Evolutionary conservation across 768 basidiomycete genomes (phyloP).

Genomic region (Lentinus tigrinus): DNA sequence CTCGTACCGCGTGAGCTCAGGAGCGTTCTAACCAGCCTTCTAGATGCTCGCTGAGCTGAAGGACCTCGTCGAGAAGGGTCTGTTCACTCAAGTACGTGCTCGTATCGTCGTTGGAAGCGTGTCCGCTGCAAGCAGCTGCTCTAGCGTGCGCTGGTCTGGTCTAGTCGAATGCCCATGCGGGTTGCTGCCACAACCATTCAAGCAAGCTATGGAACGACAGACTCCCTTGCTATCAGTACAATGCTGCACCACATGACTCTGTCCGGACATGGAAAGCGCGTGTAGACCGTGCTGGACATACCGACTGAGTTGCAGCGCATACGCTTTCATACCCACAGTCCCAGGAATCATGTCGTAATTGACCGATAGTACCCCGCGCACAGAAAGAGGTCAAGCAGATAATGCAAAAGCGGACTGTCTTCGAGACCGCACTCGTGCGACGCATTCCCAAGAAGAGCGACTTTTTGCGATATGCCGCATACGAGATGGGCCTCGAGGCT

Average conservation of each 20-base stretch:
- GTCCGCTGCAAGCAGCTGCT: not conserved
- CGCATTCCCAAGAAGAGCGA: conserved; percentile 84
- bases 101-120: not conserved
- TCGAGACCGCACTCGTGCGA: conserved; percentile 82
- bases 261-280: too few species aligned
- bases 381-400: conserved; percentile 83
- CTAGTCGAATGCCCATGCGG: too few species aligned
- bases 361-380: conserved; percentile 5
- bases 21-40: not conserved
- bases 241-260: too few species aligned
- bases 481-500: conserved; percentile 86
- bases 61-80: conserved; percentile 79
- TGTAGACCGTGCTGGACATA: too few species aligned
- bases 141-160: too few species aligned
- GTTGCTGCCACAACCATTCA: too few species aligned
- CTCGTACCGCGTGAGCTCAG: not conserved
- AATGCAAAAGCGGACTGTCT: conserved; percentile 77
- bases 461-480: conserved; percentile 87
- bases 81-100: conserved; percentile 73
- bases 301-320: too few species aligned
- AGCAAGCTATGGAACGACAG: too few species aligned
- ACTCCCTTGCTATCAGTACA: too few species aligned
- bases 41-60: conserved; percentile 95
- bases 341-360: conserved; percentile 7
- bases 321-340: too few species aligned